Conservation (phyloP, 495 filamentous ascomycete genomes). For the Paragyromitra xinjiangensis region DNA sequence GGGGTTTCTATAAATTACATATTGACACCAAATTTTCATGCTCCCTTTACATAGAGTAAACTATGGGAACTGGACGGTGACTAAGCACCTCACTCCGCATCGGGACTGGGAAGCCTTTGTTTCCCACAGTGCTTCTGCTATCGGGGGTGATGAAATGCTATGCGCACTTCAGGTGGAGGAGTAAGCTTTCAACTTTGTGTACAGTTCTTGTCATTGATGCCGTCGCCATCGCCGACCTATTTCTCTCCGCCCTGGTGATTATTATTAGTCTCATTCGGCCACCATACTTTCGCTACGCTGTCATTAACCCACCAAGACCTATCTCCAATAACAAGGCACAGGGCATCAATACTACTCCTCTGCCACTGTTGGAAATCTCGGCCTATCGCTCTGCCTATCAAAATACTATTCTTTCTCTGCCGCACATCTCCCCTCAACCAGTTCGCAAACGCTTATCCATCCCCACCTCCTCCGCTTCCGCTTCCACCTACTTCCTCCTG, state of each 20-base stretch:
- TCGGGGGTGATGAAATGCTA: neutral
- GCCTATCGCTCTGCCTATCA: conserved; percentile 9
- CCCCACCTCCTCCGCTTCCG: conserved; percentile 19
- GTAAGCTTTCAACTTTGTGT: neutral
- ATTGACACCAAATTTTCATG: too few relatives aligned
- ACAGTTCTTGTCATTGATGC: conserved; percentile 28
- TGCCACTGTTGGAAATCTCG: conserved; percentile 1
- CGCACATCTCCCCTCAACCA: neutral
- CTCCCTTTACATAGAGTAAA: neutral
- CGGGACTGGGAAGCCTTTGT: conserved; percentile 15
- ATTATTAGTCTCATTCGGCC: neutral
- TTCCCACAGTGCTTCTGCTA: neutral
- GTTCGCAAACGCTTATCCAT: conserved; percentile 2
- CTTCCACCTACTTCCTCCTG: conserved; percentile 18
- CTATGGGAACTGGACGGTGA: conserved; percentile 16
- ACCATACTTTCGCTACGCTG: conserved; percentile 31
- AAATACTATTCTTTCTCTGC: neutral
- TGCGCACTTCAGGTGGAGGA: neutral
- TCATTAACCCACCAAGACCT: conserved; percentile 2
- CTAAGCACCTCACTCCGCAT: conserved; percentile 44
- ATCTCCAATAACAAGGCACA: conserved; percentile 27
- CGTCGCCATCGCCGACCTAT: neutral
- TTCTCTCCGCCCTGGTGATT: conserved; percentile 25
- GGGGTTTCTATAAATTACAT: too few relatives aligned
- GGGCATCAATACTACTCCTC: neutral